A percentile compares a stretch with the other conserved stretches of the same genome.
These are phyloP conservation scores for Daedaleopsis sinensis DNA, from an alignment of 768 basidiomycete species.

Conservation along the genomic window DNA sequence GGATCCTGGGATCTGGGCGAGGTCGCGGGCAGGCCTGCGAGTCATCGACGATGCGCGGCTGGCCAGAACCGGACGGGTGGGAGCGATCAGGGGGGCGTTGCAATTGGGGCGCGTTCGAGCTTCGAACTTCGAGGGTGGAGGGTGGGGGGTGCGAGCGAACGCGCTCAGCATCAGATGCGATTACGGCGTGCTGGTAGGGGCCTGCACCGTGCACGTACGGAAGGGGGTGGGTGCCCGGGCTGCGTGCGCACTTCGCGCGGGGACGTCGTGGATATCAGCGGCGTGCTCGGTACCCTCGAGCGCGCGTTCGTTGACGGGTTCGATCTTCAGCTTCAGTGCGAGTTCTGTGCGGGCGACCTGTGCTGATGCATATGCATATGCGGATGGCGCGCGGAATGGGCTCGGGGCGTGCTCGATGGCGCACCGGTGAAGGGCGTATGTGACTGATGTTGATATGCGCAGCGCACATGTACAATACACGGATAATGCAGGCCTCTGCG, in stretches of 20 bases:
- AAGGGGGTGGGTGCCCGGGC: neutral
- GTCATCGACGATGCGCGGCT: neutral
- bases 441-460: neutral
- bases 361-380: no score
- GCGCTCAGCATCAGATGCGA: conserved; percentile 18
- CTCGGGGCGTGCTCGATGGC: no score
- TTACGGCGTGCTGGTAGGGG: conserved; percentile 10
- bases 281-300: neutral
- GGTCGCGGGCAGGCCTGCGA: neutral
- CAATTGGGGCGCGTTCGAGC: no score
- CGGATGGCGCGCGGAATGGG: no score
- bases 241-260: neutral
- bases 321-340: no score
- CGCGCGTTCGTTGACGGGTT: neutral
- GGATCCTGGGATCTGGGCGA: neutral
- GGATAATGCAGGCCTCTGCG: neutral
- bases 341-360: no score
- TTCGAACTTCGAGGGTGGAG: no score
- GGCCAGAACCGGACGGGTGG: neutral
- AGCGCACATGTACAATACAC: no score
- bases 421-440: neutral
- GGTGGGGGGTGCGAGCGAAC: neutral
- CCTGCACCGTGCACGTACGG: neutral
- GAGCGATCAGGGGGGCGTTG: conserved; percentile 1
- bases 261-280: neutral